Base-by-base conservation (phyloP, 2,329 filamentous ascomycete species). In the Pseudocercospora pini-densiflorae region DNA sequence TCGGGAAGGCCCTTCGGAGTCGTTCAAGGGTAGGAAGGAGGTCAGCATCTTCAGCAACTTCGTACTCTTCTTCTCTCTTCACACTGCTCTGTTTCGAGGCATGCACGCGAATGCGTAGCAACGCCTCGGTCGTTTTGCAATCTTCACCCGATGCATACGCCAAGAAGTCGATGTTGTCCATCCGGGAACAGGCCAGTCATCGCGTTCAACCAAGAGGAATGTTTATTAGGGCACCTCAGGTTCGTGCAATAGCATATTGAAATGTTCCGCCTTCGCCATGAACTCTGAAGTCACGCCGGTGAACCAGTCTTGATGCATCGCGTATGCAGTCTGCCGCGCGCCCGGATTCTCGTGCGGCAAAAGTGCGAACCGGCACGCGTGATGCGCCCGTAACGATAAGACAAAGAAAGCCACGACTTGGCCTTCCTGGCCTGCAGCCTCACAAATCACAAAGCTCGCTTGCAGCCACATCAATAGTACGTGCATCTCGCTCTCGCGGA, bases 51-150 rank as follows among this genome's bases (percentile, higher is more conserved):
- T 63, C 61, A 19, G 19, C 43, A 24, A 31, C 43, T 33, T 61
- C 43, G 21, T 61, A 61, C 49, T 61, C 59, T 63, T 54, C 61
- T 33, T 63, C 51, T 24, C 61, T 21, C 31, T 40, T 27, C n/a
- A 63, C 54, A 43, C 61, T 63, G 61, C 53, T 63, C 9, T 57
- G 51, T 19, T 58, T 63, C 10, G 61, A 63, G 19, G 23, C 29
- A 19, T 57, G 49, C 14, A 31, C 51, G 40, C 61, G 61, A 8
- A 63, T 36, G 8, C 40, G 51, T 16, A 47, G 23, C 31, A 63
- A 40, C 21, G 61, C 61, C 19, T 55, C 51, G 21, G 40, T 43
- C 21, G 54, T 63, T 14, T 45, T 57, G 36, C 61, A 63, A 24
- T 47, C 51, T n/a, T 45, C 23, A 14, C 29, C 40, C 33, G 61